Percentiles rank a stretch among this genome's conserved stretches.
Evolutionary conservation across 805 yeast genomes (phyloP).

Genomic region (Wilhelminamyces savonicus): DNA sequence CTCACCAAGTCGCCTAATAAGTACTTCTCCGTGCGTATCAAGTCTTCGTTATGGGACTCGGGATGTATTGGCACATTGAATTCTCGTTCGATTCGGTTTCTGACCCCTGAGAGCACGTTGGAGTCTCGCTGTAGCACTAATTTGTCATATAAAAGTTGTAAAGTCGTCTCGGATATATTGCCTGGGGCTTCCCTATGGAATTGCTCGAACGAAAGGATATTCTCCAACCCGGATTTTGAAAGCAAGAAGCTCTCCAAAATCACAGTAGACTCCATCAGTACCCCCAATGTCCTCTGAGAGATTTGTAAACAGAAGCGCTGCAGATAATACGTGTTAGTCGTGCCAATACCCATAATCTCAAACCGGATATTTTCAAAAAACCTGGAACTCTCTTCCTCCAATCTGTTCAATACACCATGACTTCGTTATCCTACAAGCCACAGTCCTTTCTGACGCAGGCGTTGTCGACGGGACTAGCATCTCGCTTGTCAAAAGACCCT

Average conservation of each 20-base stretch:
- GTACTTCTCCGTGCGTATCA: too few species aligned
- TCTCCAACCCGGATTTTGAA: slow-evolving; percentile 10
- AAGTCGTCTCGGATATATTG: slow-evolving; percentile 1
- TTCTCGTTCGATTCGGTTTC: slow-evolving; percentile 8
- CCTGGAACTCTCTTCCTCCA: too few species aligned
- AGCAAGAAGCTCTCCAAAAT: slow-evolving; percentile 15
- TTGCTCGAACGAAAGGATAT: slow-evolving; percentile 11
- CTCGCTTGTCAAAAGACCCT: slow-evolving; percentile 60
- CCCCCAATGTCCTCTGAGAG: too few species aligned
- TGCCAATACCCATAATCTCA: too few species aligned
- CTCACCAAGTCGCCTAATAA: too few species aligned
- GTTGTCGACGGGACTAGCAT: slow-evolving; percentile 63
- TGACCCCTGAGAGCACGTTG: slow-evolving; percentile 1
- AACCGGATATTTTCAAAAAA: too few species aligned
- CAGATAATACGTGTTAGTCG: too few species aligned
- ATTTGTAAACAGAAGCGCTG: too few species aligned
- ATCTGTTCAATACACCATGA: too few species aligned
- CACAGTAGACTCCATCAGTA: slow-evolving; percentile 17
- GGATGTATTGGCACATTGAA: slow-evolving; percentile 23
- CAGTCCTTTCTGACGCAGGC: slow-evolving; percentile 61
- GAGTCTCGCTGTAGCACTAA: slow-evolving; percentile 7
- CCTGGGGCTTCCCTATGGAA: slow-evolving; percentile 12
- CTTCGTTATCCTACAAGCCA: too few species aligned
- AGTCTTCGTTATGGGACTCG: too few species aligned
- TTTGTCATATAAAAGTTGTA: slow-evolving; percentile 7